phyloP scores from a whole-genome alignment of 2,329 filamentous ascomycete genomes.

The Pseudopyrenochaeta lycopersici region DNA sequence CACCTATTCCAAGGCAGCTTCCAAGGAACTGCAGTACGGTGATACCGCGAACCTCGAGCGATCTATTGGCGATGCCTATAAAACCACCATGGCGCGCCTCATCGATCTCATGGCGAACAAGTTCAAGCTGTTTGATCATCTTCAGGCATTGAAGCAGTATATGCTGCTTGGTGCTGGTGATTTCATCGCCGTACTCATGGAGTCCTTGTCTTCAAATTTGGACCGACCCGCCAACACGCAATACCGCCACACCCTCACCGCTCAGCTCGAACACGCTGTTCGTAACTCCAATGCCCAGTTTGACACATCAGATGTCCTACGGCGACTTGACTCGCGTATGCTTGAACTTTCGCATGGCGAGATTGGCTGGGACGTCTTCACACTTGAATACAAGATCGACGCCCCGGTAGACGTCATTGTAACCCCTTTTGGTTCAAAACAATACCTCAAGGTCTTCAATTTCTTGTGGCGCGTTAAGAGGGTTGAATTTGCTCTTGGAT shows the following conservation, averaged over 20 bases:
- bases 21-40: constrained; percentile 89
- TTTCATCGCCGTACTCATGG: constrained; percentile 97
- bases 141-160: constrained; percentile 92
- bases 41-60: constrained; percentile 90
- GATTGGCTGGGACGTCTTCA: constrained; percentile 99
- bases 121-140: constrained; percentile 92
- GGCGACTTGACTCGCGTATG: constrained; percentile 96
- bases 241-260: constrained; percentile 94
- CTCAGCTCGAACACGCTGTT: constrained; percentile 97
- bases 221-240: constrained; percentile 96
- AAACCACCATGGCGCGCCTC: constrained; percentile 94
- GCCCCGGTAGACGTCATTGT: constrained; percentile 96
- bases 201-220: constrained; percentile 89
- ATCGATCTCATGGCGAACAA: constrained; percentile 94
- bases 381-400: constrained; percentile 97
- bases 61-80: constrained; percentile 97
- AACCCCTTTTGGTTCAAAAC: constrained; percentile 91
- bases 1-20: constrained; percentile 89
- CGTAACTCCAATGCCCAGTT: constrained; percentile 97
- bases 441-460: constrained; percentile 99
- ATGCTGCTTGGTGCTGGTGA: constrained; percentile 94
- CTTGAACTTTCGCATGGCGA: constrained; percentile 94
- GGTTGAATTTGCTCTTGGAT: constrained; percentile 91
- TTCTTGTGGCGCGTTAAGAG: constrained; percentile 98
- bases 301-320: constrained; percentile 89